Evolutionary conservation across 1,139 yeast genomes (phyloP).

Genomic region (Saccharomyces hybrid): DNA sequence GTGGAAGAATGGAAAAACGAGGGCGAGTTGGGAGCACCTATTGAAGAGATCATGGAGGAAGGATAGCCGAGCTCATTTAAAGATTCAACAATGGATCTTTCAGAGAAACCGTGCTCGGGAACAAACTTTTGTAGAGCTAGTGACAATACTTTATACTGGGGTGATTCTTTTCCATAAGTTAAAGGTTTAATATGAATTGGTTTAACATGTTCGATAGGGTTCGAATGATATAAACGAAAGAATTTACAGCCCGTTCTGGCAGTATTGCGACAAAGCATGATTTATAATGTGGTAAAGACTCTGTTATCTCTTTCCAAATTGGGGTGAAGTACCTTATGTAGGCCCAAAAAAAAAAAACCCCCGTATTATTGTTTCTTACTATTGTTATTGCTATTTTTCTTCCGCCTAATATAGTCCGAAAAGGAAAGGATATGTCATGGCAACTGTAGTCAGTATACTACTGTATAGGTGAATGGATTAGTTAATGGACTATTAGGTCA

Average conservation of each 20-base stretch:
- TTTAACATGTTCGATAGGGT: constrained; percentile 19
- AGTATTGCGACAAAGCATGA: background rate
- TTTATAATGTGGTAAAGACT: background rate
- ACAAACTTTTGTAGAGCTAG: constrained; percentile 46
- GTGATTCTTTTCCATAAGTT: constrained; percentile 28
- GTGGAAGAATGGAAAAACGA: constrained; percentile 34
- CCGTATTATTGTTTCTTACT: background rate
- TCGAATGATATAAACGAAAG: constrained; percentile 22
- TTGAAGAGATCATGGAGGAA: constrained; percentile 58
- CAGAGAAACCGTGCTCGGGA: constrained; percentile 64
- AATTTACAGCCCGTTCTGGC: background rate
- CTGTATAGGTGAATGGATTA: background rate
- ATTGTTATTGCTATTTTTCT: background rate
- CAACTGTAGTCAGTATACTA: background rate
- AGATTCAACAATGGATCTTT: constrained; percentile 53
- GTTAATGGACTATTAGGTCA: background rate
- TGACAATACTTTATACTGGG: constrained; percentile 38
- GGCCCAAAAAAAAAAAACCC: background rate
- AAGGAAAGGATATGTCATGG: background rate
- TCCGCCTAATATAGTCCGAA: background rate
- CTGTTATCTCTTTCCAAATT: background rate
- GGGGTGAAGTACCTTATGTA: background rate
- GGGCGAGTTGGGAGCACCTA: constrained; percentile 35
- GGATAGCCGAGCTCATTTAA: constrained; percentile 54
- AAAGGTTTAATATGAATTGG: constrained; percentile 21